Evolutionary conservation across 2,329 filamentous ascomycete genomes (phyloP), one percentile per base, ranked within the genome.

Genomic region (Neonectria hederae): DNA sequence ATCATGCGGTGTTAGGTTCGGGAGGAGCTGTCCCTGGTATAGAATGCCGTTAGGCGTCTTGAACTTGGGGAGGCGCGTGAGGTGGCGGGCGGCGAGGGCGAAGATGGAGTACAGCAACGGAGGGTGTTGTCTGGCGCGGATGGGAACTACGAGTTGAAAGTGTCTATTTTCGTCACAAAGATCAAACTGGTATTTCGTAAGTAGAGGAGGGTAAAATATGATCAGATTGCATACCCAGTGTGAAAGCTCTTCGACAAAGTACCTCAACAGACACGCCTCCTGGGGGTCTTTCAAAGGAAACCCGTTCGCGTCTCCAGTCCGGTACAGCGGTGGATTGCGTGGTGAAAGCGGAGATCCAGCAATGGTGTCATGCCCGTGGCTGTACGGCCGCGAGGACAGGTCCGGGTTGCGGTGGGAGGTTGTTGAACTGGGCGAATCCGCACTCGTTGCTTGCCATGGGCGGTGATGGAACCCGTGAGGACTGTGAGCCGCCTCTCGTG

Each of bases 31-130:
- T 0, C 78, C 78, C 32, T 80, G 77, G 58, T 81, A 81, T 1
- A 76, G 42, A 13, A 81, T 76, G 0, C 79, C 79, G 2, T 65
- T 68, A 2, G 74, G 59, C 3, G 79, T 79, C 59, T 75, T 78
- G 69, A 77, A 81, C 46, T 79, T 76, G 0, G 79, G 79, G 1
- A 81, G 65, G 1, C 79, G 78, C 14, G 76, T 78, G 3, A 81
- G 67, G 59, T 80, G 79, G 5, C 79, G 78, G 0, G 79, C 77
- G 5, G 79, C 78, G 0, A 81, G 75, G 1, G 79, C 79, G 54
- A 81, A 80, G n/a, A 80, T 77, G 32, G 79, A 76, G 51, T 80
- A 75, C n/a, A 81, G 75, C 0, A 81, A 68, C 6, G 79, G 78
- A 8, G 79, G 71, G 19, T 81, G 78, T 2, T 75, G 69, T 11